Base-by-base conservation (phyloP, 2,329 filamentous ascomycete genomes). In the Incumbomyces delicatus region DNA sequence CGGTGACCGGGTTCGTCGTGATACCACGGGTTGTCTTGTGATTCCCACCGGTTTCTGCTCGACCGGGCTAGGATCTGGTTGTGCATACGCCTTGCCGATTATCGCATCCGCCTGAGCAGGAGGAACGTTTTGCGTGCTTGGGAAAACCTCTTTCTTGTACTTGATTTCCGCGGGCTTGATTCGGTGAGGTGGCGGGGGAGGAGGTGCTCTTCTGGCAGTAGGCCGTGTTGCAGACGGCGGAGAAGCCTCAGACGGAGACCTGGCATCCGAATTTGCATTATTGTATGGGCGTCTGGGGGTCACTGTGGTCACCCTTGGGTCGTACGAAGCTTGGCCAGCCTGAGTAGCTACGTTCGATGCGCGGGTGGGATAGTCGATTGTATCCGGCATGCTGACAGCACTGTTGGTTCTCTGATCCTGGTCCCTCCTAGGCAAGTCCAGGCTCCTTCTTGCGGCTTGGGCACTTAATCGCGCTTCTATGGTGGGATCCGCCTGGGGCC, bases 111-210 rank as follows among this genome's bases (percentile, higher is more conserved):
- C 53, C 20, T 52, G 47, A 6, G 55, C 44, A 39, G 48, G 42
- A 6, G 54, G 44, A 12, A 52, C 41, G 27, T 47, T 59, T 7
- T 63, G 61, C 12, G 60, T 58, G 12, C 62, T 58, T 31, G 64
- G 58, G 3, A 71, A 70, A 52, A 73, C 75, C 51, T 75, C 72
- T 50, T 70, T 73, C 51, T 73, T 65, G 53, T 75, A 75, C 0
- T 67, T 62, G 16, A 67, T 62, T 12, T 57, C 53, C n/a, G 52
- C 50, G 12, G 56, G 43, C 43, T 51, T 57, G 14, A 50, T 46
- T 18, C 50, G 29, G 11, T 45, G 33, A 8, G 47, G 34, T 17
- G 56, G 52, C 30, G 54, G 53, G 30, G 40, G 46, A n/a, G 51
- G 42, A 22, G 48, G 46, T 7, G 47, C 18, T 37, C 50, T 52